Evolutionary conservation across 305 asterid genomes (phyloP).

Genomic region (Petunia hybrid): DNA sequence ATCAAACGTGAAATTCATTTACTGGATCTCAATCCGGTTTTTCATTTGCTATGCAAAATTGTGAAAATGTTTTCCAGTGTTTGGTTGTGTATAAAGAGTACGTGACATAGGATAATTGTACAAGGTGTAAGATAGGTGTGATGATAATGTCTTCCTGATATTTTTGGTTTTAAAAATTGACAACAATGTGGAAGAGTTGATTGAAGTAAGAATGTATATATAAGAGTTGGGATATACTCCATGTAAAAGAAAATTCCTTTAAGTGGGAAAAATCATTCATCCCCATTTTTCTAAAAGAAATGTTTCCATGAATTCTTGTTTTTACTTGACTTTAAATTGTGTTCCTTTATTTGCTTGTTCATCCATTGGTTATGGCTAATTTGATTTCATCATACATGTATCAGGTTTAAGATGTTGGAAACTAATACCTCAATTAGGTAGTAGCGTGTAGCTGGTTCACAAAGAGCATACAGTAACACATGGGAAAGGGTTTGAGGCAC

Average conservation of each 20-base stretch:
- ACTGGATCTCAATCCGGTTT: background rate
- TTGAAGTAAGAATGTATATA: constrained; percentile 9
- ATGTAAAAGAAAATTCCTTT: no score
- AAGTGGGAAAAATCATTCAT: background rate
- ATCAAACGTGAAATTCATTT: background rate
- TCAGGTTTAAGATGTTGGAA: constrained; percentile 38
- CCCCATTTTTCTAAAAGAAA: background rate
- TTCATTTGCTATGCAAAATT: background rate
- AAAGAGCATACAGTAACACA: constrained; percentile 25
- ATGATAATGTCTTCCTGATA: background rate
- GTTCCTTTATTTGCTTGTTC: background rate
- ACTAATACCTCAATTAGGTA: constrained; percentile 16
- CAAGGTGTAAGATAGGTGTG: background rate
- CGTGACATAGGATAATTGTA: background rate
- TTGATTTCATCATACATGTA: background rate
- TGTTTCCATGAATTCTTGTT: background rate
- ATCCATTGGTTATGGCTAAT: background rate
- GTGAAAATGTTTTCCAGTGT: background rate
- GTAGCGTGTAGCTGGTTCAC: background rate
- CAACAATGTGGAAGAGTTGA: background rate
- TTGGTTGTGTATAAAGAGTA: background rate
- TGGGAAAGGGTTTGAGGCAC: constrained; percentile 53
- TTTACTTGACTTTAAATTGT: background rate
- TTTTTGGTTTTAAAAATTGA: background rate
- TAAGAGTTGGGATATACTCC: background rate